Percentiles rank a stretch among this genome's conserved stretches.
phyloP scores from a whole-genome alignment of 768 basidiomycete species.

The Pulveroboletus sp. region DNA sequence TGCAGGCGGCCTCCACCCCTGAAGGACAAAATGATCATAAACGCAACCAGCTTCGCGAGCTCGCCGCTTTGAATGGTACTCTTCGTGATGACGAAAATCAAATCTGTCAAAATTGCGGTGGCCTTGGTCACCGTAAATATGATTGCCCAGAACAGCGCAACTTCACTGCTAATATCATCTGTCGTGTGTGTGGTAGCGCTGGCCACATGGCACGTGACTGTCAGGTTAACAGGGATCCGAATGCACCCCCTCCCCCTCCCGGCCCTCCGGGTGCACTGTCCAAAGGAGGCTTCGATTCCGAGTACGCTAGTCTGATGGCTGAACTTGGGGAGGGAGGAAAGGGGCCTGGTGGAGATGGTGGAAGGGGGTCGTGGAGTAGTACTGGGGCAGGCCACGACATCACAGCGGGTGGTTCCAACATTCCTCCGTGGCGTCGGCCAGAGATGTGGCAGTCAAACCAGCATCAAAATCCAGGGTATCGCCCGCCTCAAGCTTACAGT shows the following conservation, averaged over 20 bases:
- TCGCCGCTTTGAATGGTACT: slow-evolving; percentile 96
- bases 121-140: slow-evolving; percentile 94
- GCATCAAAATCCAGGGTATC: slow-evolving; percentile 54
- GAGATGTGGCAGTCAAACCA: slow-evolving; percentile 74
- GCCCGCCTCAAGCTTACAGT: slow-evolving; percentile 61
- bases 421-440: slow-evolving; percentile 89
- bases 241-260: slow-evolving; percentile 51
- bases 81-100: slow-evolving; percentile 99
- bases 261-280: slow-evolving; percentile 35
- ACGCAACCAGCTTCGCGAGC: slow-evolving; percentile 95
- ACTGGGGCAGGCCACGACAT: slow-evolving; percentile 58
- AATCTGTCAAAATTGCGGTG: slow-evolving; percentile 95
- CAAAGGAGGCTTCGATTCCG: slow-evolving; percentile 89
- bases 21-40: slow-evolving; percentile 99
- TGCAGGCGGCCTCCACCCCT: slow-evolving; percentile 93
- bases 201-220: slow-evolving; percentile 99
- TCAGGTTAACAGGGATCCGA: slow-evolving; percentile 87
- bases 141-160: slow-evolving; percentile 98
- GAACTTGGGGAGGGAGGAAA: slow-evolving; percentile 86
- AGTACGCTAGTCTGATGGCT: slow-evolving; percentile 96
- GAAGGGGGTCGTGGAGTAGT: slow-evolving; percentile 58
- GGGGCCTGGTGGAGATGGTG: slow-evolving; percentile 49
- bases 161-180: slow-evolving; percentile 99
- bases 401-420: slow-evolving; percentile 61
- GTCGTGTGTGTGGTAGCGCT: slow-evolving; percentile 95